Conservation (phyloP, 768 basidiomycete genomes). For the Pulveroboletus sp. region DNA sequence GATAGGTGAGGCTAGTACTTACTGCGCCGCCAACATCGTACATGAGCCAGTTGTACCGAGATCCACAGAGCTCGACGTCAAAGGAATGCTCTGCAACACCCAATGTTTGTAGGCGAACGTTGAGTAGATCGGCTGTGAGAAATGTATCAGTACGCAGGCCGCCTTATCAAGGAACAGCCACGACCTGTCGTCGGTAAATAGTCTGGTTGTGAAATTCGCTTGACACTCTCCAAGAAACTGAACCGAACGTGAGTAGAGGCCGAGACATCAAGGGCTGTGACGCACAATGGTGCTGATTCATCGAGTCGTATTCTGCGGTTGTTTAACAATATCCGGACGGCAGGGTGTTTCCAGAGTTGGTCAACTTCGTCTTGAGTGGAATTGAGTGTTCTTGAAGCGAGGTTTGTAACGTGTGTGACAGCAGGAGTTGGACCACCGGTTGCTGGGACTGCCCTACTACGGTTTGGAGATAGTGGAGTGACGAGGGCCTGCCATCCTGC, state of each 20-base stretch:
- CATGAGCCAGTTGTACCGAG: constrained; percentile 69
- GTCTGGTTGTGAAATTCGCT: constrained; percentile 63
- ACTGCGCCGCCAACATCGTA: constrained; percentile 86
- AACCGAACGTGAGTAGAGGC: constrained; percentile 2
- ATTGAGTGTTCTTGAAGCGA: constrained; percentile 57
- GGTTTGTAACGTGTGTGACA: constrained; percentile 43
- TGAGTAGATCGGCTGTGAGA: constrained; percentile 66
- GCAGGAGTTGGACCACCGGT: constrained; percentile 30
- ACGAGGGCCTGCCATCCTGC: constrained; percentile 69
- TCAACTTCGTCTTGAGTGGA: constrained; percentile 50
- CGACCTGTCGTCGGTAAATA: constrained; percentile 71
- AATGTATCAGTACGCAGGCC: neutral
- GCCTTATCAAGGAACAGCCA: constrained; percentile 6
- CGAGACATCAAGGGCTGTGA: neutral
- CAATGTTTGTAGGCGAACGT: constrained; percentile 76
- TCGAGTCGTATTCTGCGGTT: constrained; percentile 63
- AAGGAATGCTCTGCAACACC: constrained; percentile 79
- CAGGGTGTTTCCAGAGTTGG: constrained; percentile 69
- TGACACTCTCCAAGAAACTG: constrained; percentile 69
- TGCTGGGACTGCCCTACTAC: constrained; percentile 38
- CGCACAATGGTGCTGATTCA: constrained; percentile 76
- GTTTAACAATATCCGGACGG: constrained; percentile 55
- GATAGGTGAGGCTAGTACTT: constrained; percentile 28
- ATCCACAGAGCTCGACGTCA: constrained; percentile 60
- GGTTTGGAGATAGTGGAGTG: constrained; percentile 39